Evolutionary conservation across 208 protist genomes (phyloP).

Genomic region (Trypanosomatidae sp.): DNA sequence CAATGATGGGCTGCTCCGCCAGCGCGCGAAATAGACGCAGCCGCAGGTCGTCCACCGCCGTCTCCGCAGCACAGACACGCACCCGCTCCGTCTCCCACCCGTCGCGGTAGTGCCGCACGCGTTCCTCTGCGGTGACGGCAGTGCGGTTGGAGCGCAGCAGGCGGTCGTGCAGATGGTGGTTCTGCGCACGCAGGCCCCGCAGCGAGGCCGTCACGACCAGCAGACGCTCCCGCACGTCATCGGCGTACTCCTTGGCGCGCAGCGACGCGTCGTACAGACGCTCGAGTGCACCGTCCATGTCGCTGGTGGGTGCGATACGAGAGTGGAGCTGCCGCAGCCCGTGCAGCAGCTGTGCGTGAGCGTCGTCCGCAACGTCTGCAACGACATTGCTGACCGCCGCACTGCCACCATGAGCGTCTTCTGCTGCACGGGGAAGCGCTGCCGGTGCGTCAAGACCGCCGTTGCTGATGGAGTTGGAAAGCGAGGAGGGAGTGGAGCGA

Average conservation of each 20-base stretch:
- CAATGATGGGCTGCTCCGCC: slow-evolving; percentile 18
- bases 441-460: too few species aligned
- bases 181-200: slow-evolving; percentile 21
- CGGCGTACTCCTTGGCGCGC: slow-evolving; percentile 21
- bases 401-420: too few species aligned
- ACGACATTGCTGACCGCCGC: background rate
- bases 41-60: slow-evolving; percentile 11
- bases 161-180: slow-evolving; percentile 15
- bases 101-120: too few species aligned
- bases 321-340: slow-evolving; percentile 2
- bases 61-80: background rate
- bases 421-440: too few species aligned
- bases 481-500: too few species aligned
- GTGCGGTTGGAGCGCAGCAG: background rate
- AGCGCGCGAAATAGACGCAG: slow-evolving; percentile 26
- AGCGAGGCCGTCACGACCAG: slow-evolving; percentile 17
- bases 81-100: background rate
- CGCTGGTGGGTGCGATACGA: too few species aligned
- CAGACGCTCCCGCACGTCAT: slow-evolving; percentile 25
- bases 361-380: slow-evolving; percentile 1
- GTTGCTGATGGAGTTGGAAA: too few species aligned
- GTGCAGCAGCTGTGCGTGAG: slow-evolving; percentile 9
- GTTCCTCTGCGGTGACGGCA: too few species aligned
- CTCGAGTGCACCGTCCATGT: background rate
- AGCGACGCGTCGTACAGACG: slow-evolving; percentile 11